Evolutionary conservation across 495 filamentous ascomycete species (phyloP).

Genomic region (Cairneyella variabilis): DNA sequence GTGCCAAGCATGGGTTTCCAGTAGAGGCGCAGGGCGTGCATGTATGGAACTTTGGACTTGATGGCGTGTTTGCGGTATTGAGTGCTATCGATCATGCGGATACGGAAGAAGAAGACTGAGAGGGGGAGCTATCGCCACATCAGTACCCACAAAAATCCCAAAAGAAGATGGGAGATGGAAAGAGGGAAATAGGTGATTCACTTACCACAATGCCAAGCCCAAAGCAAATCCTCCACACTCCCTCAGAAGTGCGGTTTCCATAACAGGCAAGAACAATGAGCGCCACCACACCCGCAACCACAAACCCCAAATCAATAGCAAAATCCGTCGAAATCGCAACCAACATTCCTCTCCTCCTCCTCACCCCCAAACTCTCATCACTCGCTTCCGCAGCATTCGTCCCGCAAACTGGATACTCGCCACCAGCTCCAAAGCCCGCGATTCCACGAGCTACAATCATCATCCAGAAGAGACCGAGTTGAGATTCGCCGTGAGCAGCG

Average conservation of each 20-base stretch:
- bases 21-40: conserved; percentile 8
- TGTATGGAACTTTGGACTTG: conserved; percentile 13
- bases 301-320: conserved; percentile 43
- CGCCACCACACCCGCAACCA: conserved; percentile 41
- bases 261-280: conserved; percentile 42
- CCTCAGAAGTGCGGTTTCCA: conserved; percentile 33
- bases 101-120: conserved; percentile 37
- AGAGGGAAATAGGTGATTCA: too few species aligned
- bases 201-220: conserved; percentile 34
- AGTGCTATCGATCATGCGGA: conserved; percentile 7
- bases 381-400: conserved; percentile 41
- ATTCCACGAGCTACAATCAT: conserved; percentile 47
- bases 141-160: background rate
- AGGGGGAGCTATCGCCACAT: background rate
- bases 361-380: conserved; percentile 36
- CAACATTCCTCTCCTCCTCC: conserved; percentile 34
- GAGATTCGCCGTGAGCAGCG: conserved; percentile 41
- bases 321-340: conserved; percentile 49
- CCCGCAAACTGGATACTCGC: conserved; percentile 37
- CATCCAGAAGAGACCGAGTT: conserved; percentile 50
- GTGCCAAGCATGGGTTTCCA: conserved; percentile 12
- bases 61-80: conserved; percentile 15
- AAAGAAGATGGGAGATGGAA: too few species aligned
- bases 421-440: conserved; percentile 46
- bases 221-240: conserved; percentile 37